phyloP scores from a whole-genome alignment of 805 yeast species.

The Teunomyces funiuensis region DNA sequence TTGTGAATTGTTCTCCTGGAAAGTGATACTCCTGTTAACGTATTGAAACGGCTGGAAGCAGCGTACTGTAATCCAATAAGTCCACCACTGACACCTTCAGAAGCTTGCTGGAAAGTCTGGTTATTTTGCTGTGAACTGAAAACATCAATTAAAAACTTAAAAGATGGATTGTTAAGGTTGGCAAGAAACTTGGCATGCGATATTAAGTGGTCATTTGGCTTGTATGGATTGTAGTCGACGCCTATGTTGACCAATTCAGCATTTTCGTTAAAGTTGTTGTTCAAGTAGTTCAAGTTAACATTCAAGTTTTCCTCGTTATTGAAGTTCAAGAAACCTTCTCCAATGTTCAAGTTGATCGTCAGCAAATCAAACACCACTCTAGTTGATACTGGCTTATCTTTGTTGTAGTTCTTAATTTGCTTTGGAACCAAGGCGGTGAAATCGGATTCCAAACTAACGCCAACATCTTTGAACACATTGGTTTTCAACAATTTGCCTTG shows the following conservation, averaged over 20 bases:
- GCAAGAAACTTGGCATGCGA: slow-evolving; percentile 45
- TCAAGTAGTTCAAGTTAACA: slow-evolving; percentile 39
- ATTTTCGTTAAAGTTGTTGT: slow-evolving; percentile 48
- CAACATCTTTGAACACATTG: slow-evolving; percentile 44
- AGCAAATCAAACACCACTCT: slow-evolving; percentile 43
- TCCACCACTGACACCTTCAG: slow-evolving; percentile 55
- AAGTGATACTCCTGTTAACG: slow-evolving; percentile 56
- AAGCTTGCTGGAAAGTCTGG: slow-evolving; percentile 51
- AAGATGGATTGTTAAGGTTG: slow-evolving; percentile 47
- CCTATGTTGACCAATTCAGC: slow-evolving; percentile 51
- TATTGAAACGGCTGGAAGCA: slow-evolving; percentile 23
- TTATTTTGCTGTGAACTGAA: slow-evolving; percentile 41
- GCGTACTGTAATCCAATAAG: slow-evolving; percentile 49
- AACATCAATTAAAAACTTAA: slow-evolving; percentile 38
- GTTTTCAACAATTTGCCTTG: slow-evolving; percentile 40
- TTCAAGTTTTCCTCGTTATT: slow-evolving; percentile 40
- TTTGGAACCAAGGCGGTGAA: slow-evolving; percentile 28
- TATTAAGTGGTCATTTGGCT: slow-evolving; percentile 48
- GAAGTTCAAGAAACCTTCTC: slow-evolving; percentile 34
- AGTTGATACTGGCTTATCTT: slow-evolving; percentile 44
- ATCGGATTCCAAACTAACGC: slow-evolving; percentile 41
- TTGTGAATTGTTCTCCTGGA: slow-evolving; percentile 56
- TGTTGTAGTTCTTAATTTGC: slow-evolving; percentile 27
- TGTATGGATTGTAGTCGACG: slow-evolving; percentile 50
- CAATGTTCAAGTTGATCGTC: slow-evolving; percentile 37